Base-by-base conservation (phyloP, 352 stramenopile species). In the Pythium aristosporum region DNA sequence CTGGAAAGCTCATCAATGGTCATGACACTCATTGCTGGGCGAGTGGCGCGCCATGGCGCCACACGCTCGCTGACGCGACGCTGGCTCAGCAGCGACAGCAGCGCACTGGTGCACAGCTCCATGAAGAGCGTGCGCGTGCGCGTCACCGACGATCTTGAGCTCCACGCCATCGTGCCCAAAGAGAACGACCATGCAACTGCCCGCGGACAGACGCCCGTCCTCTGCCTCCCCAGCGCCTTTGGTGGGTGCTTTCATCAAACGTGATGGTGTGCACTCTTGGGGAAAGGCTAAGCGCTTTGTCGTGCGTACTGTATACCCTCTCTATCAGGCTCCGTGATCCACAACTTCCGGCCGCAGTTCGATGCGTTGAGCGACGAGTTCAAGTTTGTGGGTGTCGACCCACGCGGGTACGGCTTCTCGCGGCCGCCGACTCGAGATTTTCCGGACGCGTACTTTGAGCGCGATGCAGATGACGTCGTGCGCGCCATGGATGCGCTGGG, bases 141-240 rank as follows among this genome's bases (percentile, higher is more conserved):
- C 6, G 68, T 84, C 9, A 52, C 58, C 9, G 73, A 73, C 11
- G 77, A 66, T 18, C 68, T 78, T 3, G 61, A 69, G 32, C 77
- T 92, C n/a, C 76, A 82, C 23, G 80, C 77, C 5, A 56, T 89
- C 30, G 74, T 77, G 56, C 72, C 69, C 5, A 36, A 23, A 6
- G 44, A 57, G 3, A 1, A 16, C 21, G 28, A 57, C 49, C 49
- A 13, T 7, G 34, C 56, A 10, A 58, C 21, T 20, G 56, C 39
- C 48, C 18, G 32, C 21, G 25, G 23, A 20, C 60, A 73, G 30
- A 53, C 66, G 15, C 72, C 77, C 21, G 67, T 94, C 34, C 73
- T 94, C 49, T 92, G 83, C 67, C 55, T 92, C 60, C 80, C 85
- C 39, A 81, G 79, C 18, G 75, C 80, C 5, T 91, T 92, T 51